phyloP scores from a whole-genome alignment of 371 early-diverging fungal species.

The Mucor circinelloides region DNA sequence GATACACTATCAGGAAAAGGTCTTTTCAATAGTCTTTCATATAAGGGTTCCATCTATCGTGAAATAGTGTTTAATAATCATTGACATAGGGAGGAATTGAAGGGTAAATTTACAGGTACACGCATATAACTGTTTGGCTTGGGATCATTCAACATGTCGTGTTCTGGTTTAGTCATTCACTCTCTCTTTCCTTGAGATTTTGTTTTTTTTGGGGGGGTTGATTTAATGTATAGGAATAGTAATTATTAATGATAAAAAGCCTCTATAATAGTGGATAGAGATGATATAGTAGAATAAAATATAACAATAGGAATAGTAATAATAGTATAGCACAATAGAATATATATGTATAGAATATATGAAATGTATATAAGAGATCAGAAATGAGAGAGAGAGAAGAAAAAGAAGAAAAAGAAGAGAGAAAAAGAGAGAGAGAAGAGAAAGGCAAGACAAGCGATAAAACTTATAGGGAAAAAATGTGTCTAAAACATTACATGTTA shows the following conservation, averaged over 20 bases:
- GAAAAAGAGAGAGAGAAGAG: slow-evolving; percentile 3
- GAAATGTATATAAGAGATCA: slow-evolving; percentile 4
- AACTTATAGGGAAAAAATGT: slow-evolving; percentile 4
- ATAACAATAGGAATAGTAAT: slow-evolving; percentile 1
- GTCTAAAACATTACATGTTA: not conserved
- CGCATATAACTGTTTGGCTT: slow-evolving; percentile 17
- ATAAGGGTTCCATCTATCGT: slow-evolving; percentile 50
- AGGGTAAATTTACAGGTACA: slow-evolving; percentile 22
- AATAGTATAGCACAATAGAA: slow-evolving; percentile 6
- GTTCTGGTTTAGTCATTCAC: slow-evolving; percentile 21
- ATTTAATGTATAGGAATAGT: not conserved
- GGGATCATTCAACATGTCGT: slow-evolving; percentile 7
- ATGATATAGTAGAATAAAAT: not conserved
- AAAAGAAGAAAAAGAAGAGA: slow-evolving; percentile 1
- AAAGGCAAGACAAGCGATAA: not conserved
- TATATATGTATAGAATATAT: not conserved
- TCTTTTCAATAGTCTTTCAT: slow-evolving; percentile 37
- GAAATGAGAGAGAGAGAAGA: not conserved
- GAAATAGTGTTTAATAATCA: not conserved
- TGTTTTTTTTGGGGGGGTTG: not conserved
- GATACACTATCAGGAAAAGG: slow-evolving; percentile 35
- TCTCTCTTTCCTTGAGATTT: slow-evolving; percentile 2
- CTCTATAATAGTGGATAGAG: not conserved
- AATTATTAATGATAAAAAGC: not conserved
- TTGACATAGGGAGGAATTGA: not conserved